phyloP scores from a whole-genome alignment of 768 basidiomycete genomes.

The Boletus reticulatus region DNA sequence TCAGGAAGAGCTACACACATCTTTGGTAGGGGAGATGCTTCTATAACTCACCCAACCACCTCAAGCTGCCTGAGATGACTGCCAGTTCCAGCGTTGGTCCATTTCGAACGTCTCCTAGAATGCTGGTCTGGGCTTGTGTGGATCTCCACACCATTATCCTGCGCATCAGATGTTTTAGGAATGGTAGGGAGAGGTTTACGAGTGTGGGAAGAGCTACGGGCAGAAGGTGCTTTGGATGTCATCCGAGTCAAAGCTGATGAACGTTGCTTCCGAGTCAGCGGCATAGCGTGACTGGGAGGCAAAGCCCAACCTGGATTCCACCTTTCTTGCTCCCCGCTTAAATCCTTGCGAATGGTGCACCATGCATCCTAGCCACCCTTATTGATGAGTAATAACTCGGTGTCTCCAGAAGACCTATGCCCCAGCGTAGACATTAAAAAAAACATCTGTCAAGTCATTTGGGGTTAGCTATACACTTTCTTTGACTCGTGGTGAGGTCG shows the following conservation, averaged over 20 bases:
- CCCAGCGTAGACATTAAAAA: background rate
- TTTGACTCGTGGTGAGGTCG: no score
- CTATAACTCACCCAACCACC: background rate
- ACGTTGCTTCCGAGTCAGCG: background rate
- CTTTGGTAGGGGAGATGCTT: background rate
- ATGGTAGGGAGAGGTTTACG: background rate
- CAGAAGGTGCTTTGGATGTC: background rate
- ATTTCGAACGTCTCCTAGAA: background rate
- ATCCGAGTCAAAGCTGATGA: background rate
- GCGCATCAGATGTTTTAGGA: background rate
- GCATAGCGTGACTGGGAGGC: background rate
- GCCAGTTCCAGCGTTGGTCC: background rate
- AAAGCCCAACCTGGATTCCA: background rate
- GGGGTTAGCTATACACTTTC: background rate
- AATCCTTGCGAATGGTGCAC: background rate
- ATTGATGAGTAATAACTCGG: background rate
- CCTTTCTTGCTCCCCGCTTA: background rate
- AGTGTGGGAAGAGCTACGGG: background rate
- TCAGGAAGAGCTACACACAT: background rate
- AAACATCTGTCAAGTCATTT: background rate
- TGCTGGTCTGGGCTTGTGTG: no score
- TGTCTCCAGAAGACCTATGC: background rate
- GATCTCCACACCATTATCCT: background rate
- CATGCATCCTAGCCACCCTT: background rate
- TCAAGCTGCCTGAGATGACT: background rate